Conservation (phyloP, 352 stramenopile genomes). For the Globisporangium paddicum region DNA sequence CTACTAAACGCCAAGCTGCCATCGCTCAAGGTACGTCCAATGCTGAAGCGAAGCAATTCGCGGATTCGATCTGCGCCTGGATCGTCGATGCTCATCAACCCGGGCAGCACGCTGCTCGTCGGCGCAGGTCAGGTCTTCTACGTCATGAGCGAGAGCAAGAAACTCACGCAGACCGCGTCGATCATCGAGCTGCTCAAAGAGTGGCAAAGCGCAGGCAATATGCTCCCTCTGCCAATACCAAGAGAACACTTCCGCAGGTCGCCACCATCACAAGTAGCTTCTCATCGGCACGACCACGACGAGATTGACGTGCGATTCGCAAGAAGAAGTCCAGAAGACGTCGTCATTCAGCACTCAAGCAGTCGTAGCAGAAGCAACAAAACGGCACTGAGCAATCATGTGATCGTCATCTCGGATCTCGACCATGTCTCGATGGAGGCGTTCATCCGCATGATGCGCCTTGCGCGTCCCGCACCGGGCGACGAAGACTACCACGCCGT, state of each 20-base stretch:
- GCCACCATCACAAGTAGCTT: background rate
- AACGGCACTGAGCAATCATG: conserved; percentile 36
- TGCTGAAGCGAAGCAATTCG: conserved; percentile 14
- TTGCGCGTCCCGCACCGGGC: conserved; percentile 28
- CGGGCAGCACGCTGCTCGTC: conserved; percentile 40
- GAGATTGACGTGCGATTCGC: conserved; percentile 1
- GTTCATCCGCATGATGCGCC: conserved; percentile 48
- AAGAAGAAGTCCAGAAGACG: conserved; percentile 14
- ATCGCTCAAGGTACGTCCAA: conserved; percentile 8
- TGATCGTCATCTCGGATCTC: conserved; percentile 58
- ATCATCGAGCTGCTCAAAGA: conserved; percentile 35
- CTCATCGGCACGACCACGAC: background rate
- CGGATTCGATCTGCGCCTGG: background rate
- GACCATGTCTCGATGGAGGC: conserved; percentile 33
- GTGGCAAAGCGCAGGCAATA: conserved; percentile 41
- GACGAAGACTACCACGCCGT: conserved; percentile 43
- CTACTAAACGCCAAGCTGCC: conserved; percentile 5
- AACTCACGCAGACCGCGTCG: conserved; percentile 37
- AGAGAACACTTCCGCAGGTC: background rate
- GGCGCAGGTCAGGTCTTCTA: conserved; percentile 47
- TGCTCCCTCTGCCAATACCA: conserved; percentile 21
- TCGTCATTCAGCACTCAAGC: conserved; percentile 32
- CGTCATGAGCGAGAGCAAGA: conserved; percentile 64
- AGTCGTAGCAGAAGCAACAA: conserved; percentile 20
- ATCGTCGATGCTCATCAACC: conserved; percentile 41